Evolutionary conservation across 2,329 filamentous ascomycete genomes (phyloP).

Genomic region (Myriosclerotinia duriaeana): DNA sequence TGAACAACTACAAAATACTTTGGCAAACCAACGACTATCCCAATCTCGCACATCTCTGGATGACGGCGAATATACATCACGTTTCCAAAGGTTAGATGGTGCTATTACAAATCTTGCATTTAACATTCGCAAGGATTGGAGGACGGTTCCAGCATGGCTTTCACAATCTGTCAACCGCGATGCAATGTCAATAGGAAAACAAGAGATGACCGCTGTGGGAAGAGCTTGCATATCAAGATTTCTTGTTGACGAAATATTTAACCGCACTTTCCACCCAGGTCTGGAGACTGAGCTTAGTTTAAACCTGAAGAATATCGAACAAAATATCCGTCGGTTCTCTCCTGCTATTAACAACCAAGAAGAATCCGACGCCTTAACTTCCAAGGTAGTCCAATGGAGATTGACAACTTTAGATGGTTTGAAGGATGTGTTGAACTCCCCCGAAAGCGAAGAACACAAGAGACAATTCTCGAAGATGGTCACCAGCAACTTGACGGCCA

Average conservation of each 20-base stretch:
- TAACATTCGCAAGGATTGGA: conserved; percentile 95
- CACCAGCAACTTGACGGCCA: conserved; percentile 65
- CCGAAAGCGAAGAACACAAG: conserved; percentile 65
- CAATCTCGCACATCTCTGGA: conserved; percentile 92
- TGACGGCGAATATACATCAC: conserved; percentile 86
- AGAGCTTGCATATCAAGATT: conserved; percentile 85
- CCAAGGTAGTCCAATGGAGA: conserved; percentile 89
- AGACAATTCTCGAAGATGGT: conserved; percentile 67
- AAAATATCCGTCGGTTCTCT: conserved; percentile 78
- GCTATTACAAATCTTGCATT: conserved; percentile 94
- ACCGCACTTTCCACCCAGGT: conserved; percentile 87
- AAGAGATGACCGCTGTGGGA: conserved; percentile 96
- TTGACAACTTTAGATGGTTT: conserved; percentile 93
- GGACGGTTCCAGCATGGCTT: conserved; percentile 76
- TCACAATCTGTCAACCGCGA: conserved; percentile 78
- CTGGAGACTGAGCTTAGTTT: conserved; percentile 74
- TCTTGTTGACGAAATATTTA: conserved; percentile 88
- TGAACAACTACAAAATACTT: conserved; percentile 93
- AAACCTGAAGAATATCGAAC: conserved; percentile 81
- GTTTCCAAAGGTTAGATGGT: conserved; percentile 88
- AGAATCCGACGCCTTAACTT: conserved; percentile 82
- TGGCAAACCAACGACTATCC: conserved; percentile 92
- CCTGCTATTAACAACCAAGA: conserved; percentile 74
- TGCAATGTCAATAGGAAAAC: conserved; percentile 81
- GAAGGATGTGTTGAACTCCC: conserved; percentile 64